Evolutionary conservation across 148 eudicot species (phyloP).

Genomic region (Camellia lanceoleosa): DNA sequence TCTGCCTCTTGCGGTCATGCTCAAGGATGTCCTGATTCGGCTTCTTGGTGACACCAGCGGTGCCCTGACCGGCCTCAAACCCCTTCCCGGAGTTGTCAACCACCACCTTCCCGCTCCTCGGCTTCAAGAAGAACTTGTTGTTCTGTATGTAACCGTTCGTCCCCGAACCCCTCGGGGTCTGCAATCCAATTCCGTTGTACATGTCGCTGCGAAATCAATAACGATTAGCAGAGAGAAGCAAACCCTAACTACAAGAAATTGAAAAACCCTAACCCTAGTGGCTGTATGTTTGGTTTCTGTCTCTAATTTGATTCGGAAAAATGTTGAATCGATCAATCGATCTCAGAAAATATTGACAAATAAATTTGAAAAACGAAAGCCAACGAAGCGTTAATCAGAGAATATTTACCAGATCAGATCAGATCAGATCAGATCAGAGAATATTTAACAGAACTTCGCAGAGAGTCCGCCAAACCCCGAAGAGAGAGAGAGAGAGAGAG

Average conservation of each 20-base stretch:
- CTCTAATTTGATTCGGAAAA: no score
- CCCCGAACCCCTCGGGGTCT: constrained; percentile 88
- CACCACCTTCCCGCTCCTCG: constrained; percentile 41
- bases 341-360: no score
- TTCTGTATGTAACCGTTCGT: constrained; percentile 87
- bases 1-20: constrained; percentile 93
- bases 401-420: no score
- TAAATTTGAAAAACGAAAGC: no score
- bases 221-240: background rate
- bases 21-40: constrained; percentile 78
- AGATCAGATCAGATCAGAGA: no score
- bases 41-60: constrained; percentile 58
- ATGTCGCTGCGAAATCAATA: constrained; percentile 23
- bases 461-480: no score
- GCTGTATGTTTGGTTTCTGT: no score
- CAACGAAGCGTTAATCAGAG: no score
- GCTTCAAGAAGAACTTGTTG: constrained; percentile 67
- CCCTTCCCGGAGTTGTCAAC: constrained; percentile 41
- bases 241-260: background rate
- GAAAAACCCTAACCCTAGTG: no score
- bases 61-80: constrained; percentile 64
- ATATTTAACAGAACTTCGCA: no score
- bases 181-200: constrained; percentile 95
- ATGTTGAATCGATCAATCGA: no score
- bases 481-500: no score